Percentiles rank a stretch among this genome's conserved stretches.
Evolutionary conservation across 164 flowering plant species (phyloP).

Genomic region (Dillenia suffruticosa): DNA sequence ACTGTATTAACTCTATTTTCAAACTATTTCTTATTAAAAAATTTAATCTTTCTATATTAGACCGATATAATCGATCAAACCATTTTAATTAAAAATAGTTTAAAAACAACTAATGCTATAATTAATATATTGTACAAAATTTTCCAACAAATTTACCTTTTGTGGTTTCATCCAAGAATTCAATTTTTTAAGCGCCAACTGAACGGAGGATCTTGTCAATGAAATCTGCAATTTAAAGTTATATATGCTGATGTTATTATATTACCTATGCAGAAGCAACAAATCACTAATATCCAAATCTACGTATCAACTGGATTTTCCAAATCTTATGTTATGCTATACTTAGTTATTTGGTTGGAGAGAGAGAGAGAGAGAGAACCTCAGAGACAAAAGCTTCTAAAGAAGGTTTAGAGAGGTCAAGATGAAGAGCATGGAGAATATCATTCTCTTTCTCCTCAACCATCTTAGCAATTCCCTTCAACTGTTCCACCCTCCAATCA

Average conservation of each 20-base stretch:
- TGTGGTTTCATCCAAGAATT: constrained; percentile 43
- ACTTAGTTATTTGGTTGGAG: too few species aligned
- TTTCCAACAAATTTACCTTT: constrained; percentile 27
- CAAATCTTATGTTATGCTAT: too few species aligned
- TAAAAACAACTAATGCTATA: too few species aligned
- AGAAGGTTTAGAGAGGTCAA: constrained; percentile 33
- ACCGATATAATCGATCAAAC: too few species aligned
- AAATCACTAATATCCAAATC: too few species aligned
- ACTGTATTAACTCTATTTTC: too few species aligned
- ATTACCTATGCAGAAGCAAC: not conserved
- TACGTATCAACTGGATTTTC: too few species aligned
- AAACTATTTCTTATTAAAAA: too few species aligned
- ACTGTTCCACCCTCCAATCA: constrained; percentile 37
- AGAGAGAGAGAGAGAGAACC: too few species aligned
- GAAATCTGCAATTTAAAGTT: constrained; percentile 24
- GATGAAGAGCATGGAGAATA: constrained; percentile 21
- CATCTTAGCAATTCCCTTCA: constrained; percentile 28
- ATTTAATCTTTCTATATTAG: too few species aligned
- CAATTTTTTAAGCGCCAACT: constrained; percentile 27
- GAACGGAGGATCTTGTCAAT: constrained; percentile 22
- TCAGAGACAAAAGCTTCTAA: constrained; percentile 28
- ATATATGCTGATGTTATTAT: not conserved
- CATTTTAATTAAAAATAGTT: not conserved
- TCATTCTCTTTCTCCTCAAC: constrained; percentile 33
- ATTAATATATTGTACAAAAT: too few species aligned